A percentile compares a stretch with the other conserved stretches of the same genome.
phyloP scores from a whole-genome alignment of 2,329 filamentous ascomycete species.

The Anthostomella pinea region DNA sequence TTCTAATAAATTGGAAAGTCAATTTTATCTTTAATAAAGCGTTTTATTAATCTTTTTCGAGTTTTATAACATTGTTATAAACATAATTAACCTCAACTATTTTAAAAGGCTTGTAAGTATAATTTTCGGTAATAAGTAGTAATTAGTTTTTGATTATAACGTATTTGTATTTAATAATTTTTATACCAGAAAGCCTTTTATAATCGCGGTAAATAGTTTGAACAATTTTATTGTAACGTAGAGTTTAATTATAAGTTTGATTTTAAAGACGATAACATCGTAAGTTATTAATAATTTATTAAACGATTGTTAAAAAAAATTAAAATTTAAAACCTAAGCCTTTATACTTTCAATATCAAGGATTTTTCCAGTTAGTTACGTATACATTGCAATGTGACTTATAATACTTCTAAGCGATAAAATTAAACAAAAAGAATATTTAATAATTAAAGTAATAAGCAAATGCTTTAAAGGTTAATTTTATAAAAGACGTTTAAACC shows the following conservation, averaged over 20 bases:
- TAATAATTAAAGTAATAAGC: not conserved
- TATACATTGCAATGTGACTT: no score
- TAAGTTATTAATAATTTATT: no score
- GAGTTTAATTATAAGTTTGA: no score
- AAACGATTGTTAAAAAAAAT: not conserved
- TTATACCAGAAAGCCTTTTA: no score
- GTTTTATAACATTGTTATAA: constrained; percentile 2
- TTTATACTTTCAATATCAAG: no score
- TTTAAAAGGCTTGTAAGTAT: constrained; percentile 1
- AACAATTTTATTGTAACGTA: no score
- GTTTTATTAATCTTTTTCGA: constrained; percentile 6
- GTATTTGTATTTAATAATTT: no score
- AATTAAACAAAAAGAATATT: constrained; percentile 1
- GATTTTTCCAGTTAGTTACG: no score
- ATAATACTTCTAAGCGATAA: not conserved
- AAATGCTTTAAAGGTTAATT: not conserved
- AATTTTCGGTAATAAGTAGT: no score
- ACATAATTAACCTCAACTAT: constrained; percentile 1
- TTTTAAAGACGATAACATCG: no score
- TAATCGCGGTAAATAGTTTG: no score
- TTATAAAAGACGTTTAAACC: not conserved
- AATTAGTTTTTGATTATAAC: no score
- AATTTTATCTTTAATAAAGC: constrained; percentile 3
- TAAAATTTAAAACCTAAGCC: not conserved
- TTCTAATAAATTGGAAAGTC: constrained; percentile 2